Evolutionary conservation across 768 basidiomycete species (phyloP).

Genomic region (Phallus indusiatus): DNA sequence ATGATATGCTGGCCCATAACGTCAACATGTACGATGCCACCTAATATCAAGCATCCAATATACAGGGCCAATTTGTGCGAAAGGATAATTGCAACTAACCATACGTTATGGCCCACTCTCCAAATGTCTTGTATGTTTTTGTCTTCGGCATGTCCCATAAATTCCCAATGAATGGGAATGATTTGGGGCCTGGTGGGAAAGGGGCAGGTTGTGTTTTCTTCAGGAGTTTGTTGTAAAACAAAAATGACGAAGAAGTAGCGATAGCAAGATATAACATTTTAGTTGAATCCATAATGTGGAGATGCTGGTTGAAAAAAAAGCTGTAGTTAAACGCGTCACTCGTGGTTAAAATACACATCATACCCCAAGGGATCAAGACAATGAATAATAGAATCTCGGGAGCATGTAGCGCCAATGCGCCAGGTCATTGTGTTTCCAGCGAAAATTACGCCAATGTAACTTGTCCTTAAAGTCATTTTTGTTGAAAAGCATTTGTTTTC

Average conservation of each 20-base stretch:
- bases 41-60: background rate
- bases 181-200: slow-evolving; percentile 30
- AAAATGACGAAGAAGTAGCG: background rate
- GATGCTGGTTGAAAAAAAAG: background rate
- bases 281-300: no score
- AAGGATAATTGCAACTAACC: slow-evolving; percentile 8
- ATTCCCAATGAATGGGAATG: slow-evolving; percentile 18
- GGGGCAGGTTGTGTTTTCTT: background rate
- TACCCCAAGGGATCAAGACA: no score
- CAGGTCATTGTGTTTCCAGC: no score
- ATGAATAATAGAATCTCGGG: no score
- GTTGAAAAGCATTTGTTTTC: no score
- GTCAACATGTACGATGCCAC: slow-evolving; percentile 14
- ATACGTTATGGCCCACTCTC: slow-evolving; percentile 16
- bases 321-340: background rate
- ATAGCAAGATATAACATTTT: background rate
- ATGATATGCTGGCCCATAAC: slow-evolving; percentile 10
- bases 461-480: no score
- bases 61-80: background rate
- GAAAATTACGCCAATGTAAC: no score
- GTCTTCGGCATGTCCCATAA: slow-evolving; percentile 18
- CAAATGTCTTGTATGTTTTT: slow-evolving; percentile 16
- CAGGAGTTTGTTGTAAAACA: background rate
- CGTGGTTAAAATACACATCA: no score
- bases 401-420: no score